These are phyloP conservation scores for Calonectria pteridis DNA, from an alignment of 2,329 filamentous ascomycete species.

Conservation along the genomic window DNA sequence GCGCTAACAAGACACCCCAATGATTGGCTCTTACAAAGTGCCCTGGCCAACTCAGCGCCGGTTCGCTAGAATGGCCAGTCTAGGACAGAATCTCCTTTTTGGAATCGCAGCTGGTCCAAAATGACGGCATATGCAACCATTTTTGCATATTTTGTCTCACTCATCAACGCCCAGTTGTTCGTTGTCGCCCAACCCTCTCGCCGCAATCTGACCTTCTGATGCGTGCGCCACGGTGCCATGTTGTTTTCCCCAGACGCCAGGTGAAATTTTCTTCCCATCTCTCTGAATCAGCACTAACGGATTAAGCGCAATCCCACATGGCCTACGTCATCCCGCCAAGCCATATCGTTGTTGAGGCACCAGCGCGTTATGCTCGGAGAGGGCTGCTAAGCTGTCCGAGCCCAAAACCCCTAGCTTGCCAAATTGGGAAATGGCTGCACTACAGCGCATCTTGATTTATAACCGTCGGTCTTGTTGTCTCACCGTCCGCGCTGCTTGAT, in stretches of 20 bases:
- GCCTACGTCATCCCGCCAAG: constrained; percentile 21
- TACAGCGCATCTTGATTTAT: constrained; percentile 34
- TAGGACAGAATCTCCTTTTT: neutral
- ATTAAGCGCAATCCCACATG: constrained; percentile 2
- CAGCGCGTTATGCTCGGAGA: neutral
- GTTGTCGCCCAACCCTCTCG: constrained; percentile 5
- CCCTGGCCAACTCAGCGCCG: neutral
- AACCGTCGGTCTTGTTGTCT: constrained; percentile 37
- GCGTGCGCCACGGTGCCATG: neutral
- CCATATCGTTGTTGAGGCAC: neutral
- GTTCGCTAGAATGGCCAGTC: neutral
- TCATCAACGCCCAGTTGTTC: neutral
- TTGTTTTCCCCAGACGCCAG: neutral
- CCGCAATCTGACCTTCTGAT: neutral
- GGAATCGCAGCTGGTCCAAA: neutral
- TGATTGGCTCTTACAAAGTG: neutral
- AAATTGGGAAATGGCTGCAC: constrained; percentile 23
- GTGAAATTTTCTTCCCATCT: neutral
- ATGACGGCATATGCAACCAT: constrained; percentile 5
- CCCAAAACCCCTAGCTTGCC: constrained; percentile 15
- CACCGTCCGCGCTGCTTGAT: constrained; percentile 20
- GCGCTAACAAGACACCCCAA: neutral
- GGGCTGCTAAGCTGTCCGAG: constrained; percentile 9
- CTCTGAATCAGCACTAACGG: constrained; percentile 36
- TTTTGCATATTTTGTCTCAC: constrained; percentile 7